Percentiles rank a stretch among this genome's conserved stretches.
phyloP scores from a whole-genome alignment of 1,284 basidiomycete species.

The Pseudozyma sp. region DNA sequence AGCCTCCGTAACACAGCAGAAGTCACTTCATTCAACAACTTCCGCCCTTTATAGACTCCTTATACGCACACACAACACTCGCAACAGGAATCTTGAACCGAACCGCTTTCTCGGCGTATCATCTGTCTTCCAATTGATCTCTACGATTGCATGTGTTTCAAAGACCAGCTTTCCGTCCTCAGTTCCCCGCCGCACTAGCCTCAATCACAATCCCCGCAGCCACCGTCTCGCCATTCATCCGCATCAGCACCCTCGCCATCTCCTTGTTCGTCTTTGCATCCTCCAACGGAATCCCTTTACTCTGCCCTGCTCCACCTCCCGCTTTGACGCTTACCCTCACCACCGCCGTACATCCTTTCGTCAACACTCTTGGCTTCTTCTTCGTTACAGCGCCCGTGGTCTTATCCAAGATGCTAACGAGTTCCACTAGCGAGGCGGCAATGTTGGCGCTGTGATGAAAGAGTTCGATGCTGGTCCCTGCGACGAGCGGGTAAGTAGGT shows the following conservation, averaged over 20 bases:
- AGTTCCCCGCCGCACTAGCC: conserved; percentile 12
- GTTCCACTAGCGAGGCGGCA: conserved; percentile 84
- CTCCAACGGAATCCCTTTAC: conserved; percentile 72
- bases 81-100: not conserved
- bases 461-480: conserved; percentile 83
- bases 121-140: not conserved
- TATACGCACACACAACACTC: not conserved
- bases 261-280: conserved; percentile 91
- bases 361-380: conserved; percentile 81
- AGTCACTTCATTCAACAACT: not conserved
- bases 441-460: conserved; percentile 95
- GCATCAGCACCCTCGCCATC: conserved; percentile 90
- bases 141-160: not conserved
- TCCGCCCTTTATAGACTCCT: not conserved
- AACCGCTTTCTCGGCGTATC: not conserved
- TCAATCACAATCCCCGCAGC: conserved; percentile 78
- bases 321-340: conserved; percentile 75
- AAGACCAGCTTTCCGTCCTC: no score
- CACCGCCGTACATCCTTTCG: conserved; percentile 84
- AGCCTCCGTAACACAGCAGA: no score
- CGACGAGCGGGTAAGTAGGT: conserved; percentile 86
- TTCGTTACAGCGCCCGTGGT: conserved; percentile 81
- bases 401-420: conserved; percentile 82
- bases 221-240: conserved; percentile 92
- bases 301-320: conserved; percentile 49